Base-by-base conservation (phyloP, 768 basidiomycete genomes). In the Rhizopogon rudus region DNA sequence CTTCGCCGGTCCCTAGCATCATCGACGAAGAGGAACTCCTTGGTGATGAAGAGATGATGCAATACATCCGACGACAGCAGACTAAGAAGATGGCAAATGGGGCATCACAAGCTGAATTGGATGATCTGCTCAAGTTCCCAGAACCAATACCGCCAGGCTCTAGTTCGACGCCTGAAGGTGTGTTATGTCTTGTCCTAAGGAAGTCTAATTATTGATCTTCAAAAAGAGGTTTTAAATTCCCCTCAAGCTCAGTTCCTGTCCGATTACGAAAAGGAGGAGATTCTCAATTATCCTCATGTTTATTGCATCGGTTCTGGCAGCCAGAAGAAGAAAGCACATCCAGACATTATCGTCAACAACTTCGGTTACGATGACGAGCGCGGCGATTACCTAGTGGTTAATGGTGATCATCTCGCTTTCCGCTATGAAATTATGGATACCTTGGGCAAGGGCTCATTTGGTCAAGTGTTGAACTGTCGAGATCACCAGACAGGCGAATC, bases 291-390 rank as follows among this genome's bases (percentile, higher is more conserved):
- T 69, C 81, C 88, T 10, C 76, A 81, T 9, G 84, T 98, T 31
- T 98, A 93, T 70, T 96, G 75, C 65, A 75, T 88, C 52, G 95
- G 94, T 29, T 81, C 83, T 6, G 79, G 80, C 55, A 89, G 87
- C 65, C 84, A 83, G 65, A 98, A 98, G 78, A 93, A 93, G 66
- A 78, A 74, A 56, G 92, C 93, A 0, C 83, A 82, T 25, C 74
- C 78, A 7, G 88, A 92, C 52, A 79, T 82, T 59, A 69, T 87
- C 6, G 79, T 81, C 17, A 93, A 94, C 70, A 99, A 99, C 70
- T 83, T 88, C 65, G 91, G 97, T 29, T 99, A 95, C 63, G 97
- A 99, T 67, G 97, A 99, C 67, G 97, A 99, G 29, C 87, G 97
- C 33, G 97, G 97, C 35, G 97, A 99, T 72, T 99, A 99, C 63